phyloP scores from a whole-genome alignment of 208 protist species.

The Leishmania braziliensis region DNA sequence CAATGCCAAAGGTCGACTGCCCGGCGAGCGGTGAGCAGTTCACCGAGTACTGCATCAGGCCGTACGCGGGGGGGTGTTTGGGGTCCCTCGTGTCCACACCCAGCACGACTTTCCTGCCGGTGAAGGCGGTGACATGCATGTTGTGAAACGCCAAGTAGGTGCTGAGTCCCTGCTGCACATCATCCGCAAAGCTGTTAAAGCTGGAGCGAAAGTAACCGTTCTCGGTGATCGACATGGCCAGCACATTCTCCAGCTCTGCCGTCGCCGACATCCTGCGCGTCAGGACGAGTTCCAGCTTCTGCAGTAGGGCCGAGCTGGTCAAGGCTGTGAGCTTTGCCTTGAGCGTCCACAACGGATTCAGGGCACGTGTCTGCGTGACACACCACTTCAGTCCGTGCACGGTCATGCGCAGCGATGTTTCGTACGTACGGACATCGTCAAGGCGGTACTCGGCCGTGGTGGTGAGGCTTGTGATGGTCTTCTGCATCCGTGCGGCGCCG shows the following conservation, averaged over 20 bases:
- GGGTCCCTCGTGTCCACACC: constrained; percentile 36
- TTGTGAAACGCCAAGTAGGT: constrained; percentile 55
- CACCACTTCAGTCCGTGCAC: constrained; percentile 51
- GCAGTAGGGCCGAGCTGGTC: constrained; percentile 42
- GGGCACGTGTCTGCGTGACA: constrained; percentile 36
- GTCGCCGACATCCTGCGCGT: constrained; percentile 57
- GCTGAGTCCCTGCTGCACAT: constrained; percentile 40
- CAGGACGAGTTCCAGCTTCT: constrained; percentile 62
- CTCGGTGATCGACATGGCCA: constrained; percentile 59
- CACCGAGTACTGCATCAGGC: constrained; percentile 55
- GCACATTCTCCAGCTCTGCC: constrained; percentile 61
- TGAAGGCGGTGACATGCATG: constrained; percentile 43
- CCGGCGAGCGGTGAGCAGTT: constrained; percentile 48
- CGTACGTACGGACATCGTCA: constrained; percentile 45
- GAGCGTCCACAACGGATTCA: constrained; percentile 70
- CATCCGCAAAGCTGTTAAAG: constrained; percentile 30
- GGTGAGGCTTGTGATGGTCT: constrained; percentile 34
- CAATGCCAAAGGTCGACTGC: constrained; percentile 54
- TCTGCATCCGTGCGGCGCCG: constrained; percentile 25
- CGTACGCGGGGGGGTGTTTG: constrained; percentile 34
- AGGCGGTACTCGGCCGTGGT: constrained; percentile 37
- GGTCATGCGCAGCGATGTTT: constrained; percentile 37
- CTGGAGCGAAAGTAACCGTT: constrained; percentile 58
- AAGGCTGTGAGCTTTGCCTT: constrained; percentile 50
- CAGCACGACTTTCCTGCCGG: constrained; percentile 37